phyloP scores from a whole-genome alignment of 1,284 basidiomycete genomes.

The Golubevia pallescens region DNA sequence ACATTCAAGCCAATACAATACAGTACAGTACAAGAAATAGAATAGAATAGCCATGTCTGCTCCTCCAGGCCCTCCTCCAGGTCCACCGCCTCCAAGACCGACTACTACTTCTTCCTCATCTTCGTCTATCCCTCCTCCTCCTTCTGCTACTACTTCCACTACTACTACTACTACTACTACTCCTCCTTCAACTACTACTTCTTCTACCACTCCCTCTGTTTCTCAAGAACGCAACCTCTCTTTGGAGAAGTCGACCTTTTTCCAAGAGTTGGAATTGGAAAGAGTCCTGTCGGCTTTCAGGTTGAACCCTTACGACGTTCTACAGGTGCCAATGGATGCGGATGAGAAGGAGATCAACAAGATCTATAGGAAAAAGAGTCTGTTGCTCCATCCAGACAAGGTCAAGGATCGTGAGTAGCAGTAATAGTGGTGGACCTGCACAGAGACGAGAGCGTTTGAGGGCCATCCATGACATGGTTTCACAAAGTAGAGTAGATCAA shows the following conservation, averaged over 20 bases:
- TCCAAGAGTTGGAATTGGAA: conserved; percentile 58
- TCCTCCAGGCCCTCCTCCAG: neutral
- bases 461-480: no score
- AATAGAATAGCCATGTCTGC: neutral
- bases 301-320: conserved; percentile 57
- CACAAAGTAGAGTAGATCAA: no score
- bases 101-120: neutral
- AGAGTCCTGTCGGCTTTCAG: conserved; percentile 50
- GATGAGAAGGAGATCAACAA: conserved; percentile 54
- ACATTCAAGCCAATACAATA: no score
- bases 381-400: conserved; percentile 61
- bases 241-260: conserved; percentile 32
- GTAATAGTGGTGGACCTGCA: no score
- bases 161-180: neutral
- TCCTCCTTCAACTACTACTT: neutral
- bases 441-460: no score
- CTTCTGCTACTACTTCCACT: neutral
- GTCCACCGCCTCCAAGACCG: neutral
- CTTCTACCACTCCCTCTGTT: neutral
- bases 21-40: neutral
- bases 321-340: conserved; percentile 51
- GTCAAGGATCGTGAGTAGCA: conserved; percentile 39
- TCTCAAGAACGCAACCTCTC: neutral
- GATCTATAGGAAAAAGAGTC: conserved; percentile 53
- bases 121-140: neutral